Base-by-base conservation (phyloP, 352 stramenopile genomes). In the Pythium chondricola region DNA sequence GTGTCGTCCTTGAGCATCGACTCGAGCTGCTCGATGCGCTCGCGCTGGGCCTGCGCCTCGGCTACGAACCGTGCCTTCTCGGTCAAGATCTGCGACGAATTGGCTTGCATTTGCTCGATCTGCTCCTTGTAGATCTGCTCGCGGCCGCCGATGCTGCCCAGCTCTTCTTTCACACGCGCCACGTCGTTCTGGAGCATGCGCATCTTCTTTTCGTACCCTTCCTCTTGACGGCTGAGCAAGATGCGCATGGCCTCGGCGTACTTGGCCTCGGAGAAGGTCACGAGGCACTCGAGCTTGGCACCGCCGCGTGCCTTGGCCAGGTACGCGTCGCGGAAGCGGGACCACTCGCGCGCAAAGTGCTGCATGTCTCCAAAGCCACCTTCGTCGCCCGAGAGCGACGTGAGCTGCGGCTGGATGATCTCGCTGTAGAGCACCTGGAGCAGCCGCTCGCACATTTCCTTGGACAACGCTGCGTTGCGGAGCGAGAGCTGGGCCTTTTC, bases 91-190 rank as follows among this genome's bases (percentile, higher is more conserved):
- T 85, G 62, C 22, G 83, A 91, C 43, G 80, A 87, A 38, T 71
- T 65, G 16, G 67, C 59, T 50, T 90, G 74, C 72, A 91, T 84
- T 59, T 88, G 71, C 56, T 94, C 83, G 45, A 94, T 88, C 65
- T 92, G 80, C 58, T 90, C 77, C 52, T 83, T 82, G 66, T 88
- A 89, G 56, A 92, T 85, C 63, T 91, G 75, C 37, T 90, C 76
- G 29, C 79, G 75, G 6, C 76, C 83, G 25, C 80, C 74, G 27
- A 88, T 78, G 38, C 76, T 89, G 29, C 79, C 83, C 11, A 94
- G 71, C 32, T 88, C 73, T 63, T 94, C 83, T 42, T 89, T 88
- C 13, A 91, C 80, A 21, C 83, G 83, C 2, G 74, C 70, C 6
- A 88, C 73, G 47, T 92, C 76, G 22, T 67, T 59, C 52, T 91